Base-by-base conservation (phyloP, 306 rosid species). In the Trifolium dubium region DNA sequence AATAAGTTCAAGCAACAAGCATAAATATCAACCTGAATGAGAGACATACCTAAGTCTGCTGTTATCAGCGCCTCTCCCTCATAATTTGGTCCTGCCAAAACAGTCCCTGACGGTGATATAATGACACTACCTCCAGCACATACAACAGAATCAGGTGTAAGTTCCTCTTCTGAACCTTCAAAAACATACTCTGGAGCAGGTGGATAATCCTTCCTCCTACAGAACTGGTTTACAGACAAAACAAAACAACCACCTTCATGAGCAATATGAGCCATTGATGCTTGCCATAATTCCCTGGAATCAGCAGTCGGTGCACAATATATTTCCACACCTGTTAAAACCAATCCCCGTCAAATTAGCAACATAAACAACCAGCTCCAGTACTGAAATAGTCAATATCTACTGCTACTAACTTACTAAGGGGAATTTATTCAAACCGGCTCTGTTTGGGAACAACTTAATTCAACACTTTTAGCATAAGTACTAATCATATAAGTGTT, bases 281-380 rank as follows among this genome's bases (percentile, higher is more conserved):
- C 86, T 85, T 88, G 96, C 98, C 97, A 93, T 59, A 83, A 65
- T 19, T 87, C 90, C 80, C 92, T 86, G 23, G 89, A 50, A 83
- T 93, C 98, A 80, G 97, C 98, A 0, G 92, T 93, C 7, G 98
- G 98, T 18, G 97, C 98, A 81, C 97, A 93, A 65, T 93, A 93
- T 88, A 93, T 91, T 85, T 93, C 96, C 69, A 93, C 80, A 17
- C 97, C 98, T 93, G 54, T 66, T 73, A 73, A 69, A 73, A 72
- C 74, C 65, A 13, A 72, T 37, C 12, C 9, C 44, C 51, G 61
- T 30, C 51, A 51, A 65, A 71, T 74, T 76, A 75, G 34, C 46
- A 13, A 35, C 29, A 37, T 11, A 29, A 32, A 7, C 7, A 58
- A 58, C n/a, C 35, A 29, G 44, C 44, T n/a, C 6, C 29, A n/a